phyloP scores from a whole-genome alignment of 2,329 filamentous ascomycete species.

The Dactylellina haptotyla region DNA sequence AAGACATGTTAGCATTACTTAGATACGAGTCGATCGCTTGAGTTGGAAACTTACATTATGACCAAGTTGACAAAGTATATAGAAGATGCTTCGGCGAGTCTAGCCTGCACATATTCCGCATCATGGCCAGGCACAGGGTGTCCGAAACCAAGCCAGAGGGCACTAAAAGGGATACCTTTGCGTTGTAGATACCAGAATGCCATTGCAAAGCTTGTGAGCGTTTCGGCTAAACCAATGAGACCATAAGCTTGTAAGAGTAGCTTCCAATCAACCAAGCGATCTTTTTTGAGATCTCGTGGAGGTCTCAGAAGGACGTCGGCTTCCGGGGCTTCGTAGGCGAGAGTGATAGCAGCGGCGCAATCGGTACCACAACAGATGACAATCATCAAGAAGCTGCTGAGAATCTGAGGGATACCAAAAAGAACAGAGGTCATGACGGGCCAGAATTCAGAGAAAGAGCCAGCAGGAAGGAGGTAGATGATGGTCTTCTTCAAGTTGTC shows the following conservation, averaged over 20 bases:
- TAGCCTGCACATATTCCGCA: conserved; percentile 67
- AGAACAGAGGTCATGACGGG: conserved; percentile 77
- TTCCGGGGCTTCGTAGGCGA: conserved; percentile 81
- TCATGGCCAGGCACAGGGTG: conserved; percentile 63
- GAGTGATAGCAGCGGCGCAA: conserved; percentile 75
- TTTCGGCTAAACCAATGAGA: conserved; percentile 74
- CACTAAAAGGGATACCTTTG: conserved; percentile 72
- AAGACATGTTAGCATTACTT: conserved; percentile 3
- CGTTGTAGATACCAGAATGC: conserved; percentile 73
- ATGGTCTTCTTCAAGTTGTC: conserved; percentile 82
- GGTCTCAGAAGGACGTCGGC: conserved; percentile 76
- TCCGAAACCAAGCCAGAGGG: conserved; percentile 76
- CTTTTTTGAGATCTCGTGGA: conserved; percentile 74
- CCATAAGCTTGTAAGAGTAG: conserved; percentile 78
- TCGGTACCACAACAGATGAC: conserved; percentile 77
- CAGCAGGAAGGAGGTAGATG: conserved; percentile 77
- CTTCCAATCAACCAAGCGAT: conserved; percentile 77
- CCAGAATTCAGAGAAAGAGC: conserved; percentile 79
- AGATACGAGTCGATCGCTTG: neutral
- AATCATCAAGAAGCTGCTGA: conserved; percentile 77
- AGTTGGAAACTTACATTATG: conserved; percentile 70
- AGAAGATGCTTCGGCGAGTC: conserved; percentile 73
- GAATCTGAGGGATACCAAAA: conserved; percentile 77
- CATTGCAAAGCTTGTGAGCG: conserved; percentile 71
- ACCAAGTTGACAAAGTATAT: conserved; percentile 85